phyloP scores from a whole-genome alignment of 2,329 filamentous ascomycete genomes.

The Colletotrichum endophyticum region DNA sequence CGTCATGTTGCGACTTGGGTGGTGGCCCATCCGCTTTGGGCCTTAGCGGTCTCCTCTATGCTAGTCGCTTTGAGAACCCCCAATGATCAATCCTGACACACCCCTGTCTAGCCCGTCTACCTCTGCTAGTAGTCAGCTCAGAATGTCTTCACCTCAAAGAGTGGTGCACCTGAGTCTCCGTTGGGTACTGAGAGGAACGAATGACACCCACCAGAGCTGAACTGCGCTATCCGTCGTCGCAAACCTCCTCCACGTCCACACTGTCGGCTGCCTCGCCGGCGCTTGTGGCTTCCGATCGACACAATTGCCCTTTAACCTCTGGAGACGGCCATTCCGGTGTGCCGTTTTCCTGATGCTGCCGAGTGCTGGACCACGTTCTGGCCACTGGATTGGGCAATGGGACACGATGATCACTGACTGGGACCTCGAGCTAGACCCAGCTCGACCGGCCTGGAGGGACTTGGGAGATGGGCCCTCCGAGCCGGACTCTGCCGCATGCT shows the following conservation, averaged over 20 bases:
- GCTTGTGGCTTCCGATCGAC: conserved; percentile 10
- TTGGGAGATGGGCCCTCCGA: not conserved
- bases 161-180: not conserved
- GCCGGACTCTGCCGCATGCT: not conserved
- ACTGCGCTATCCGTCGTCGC: not conserved
- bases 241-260: not conserved
- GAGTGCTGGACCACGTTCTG: not conserved
- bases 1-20: conserved; percentile 15
- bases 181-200: not conserved
- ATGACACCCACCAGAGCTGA: not conserved
- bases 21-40: conserved; percentile 3
- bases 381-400: not conserved
- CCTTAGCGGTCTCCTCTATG: not conserved
- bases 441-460: not conserved
- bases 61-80: not conserved
- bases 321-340: not conserved
- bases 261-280: not conserved
- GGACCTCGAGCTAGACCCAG: not conserved
- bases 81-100: not conserved
- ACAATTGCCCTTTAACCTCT: not conserved
- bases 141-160: not conserved
- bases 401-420: not conserved
- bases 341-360: not conserved
- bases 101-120: not conserved
- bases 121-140: not conserved